Conservation (phyloP, 192 early-diverging fungal genomes). For the Coemansia furcata region DNA sequence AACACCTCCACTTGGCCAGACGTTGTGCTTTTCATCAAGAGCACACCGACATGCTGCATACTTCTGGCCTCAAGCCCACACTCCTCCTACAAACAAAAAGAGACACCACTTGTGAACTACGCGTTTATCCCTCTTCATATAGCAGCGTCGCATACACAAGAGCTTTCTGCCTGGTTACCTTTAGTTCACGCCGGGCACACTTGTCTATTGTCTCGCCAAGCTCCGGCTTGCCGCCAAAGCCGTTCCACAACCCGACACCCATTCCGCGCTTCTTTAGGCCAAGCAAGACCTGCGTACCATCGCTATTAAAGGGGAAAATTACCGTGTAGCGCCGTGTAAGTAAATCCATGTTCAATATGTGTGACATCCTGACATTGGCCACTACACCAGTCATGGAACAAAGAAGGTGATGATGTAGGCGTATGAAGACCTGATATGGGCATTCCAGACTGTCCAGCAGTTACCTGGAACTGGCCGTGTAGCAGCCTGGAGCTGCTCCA, state of each 20-base stretch:
- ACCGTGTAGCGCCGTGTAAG: constrained; percentile 20
- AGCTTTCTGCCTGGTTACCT: constrained; percentile 23
- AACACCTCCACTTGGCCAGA: constrained; percentile 53
- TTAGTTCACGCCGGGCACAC: constrained; percentile 64
- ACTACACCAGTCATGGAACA: neutral
- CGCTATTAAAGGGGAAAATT: constrained; percentile 21
- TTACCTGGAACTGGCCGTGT: neutral
- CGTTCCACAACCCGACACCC: constrained; percentile 66
- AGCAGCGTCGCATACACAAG: neutral
- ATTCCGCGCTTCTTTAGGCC: constrained; percentile 81
- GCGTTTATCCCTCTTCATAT: neutral
- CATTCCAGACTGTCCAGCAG: neutral
- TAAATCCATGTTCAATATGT: neutral
- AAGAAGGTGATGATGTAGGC: neutral
- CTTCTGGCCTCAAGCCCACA: constrained; percentile 50
- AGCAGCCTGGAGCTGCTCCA: neutral
- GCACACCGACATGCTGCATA: constrained; percentile 53
- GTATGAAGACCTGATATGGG: neutral
- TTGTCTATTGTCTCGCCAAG: constrained; percentile 60
- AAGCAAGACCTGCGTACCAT: constrained; percentile 55
- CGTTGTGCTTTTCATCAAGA: constrained; percentile 58
- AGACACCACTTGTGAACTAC: neutral
- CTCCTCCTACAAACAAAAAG: constrained; percentile 50
- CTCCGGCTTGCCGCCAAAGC: constrained; percentile 79
- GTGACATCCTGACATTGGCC: neutral